These are phyloP conservation scores for Claviceps sp. DNA, from an alignment of 2,329 filamentous ascomycete genomes.

Conservation along the genomic window DNA sequence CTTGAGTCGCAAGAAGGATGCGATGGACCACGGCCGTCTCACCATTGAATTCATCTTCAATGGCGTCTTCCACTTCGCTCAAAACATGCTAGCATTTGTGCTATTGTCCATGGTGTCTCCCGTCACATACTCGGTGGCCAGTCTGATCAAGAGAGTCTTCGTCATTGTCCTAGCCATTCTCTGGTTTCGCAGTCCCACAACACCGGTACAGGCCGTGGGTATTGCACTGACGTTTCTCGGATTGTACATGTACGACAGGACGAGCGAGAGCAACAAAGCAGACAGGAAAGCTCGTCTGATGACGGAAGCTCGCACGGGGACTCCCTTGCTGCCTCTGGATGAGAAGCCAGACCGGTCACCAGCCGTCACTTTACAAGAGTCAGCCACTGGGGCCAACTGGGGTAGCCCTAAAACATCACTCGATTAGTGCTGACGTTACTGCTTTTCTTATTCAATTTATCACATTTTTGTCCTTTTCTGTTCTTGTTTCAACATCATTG, in stretches of 20 bases:
- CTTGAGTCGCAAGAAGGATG: conserved; percentile 43
- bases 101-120: conserved; percentile 87
- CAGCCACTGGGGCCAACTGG: conserved; percentile 3
- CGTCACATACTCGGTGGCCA: conserved; percentile 93
- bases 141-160: conserved; percentile 91
- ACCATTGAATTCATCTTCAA: conserved; percentile 91
- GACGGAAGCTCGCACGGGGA: conserved; percentile 18
- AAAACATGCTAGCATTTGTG: conserved; percentile 90
- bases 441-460: neutral
- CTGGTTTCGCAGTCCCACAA: conserved; percentile 91
- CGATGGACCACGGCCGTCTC: conserved; percentile 61
- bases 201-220: conserved; percentile 65
- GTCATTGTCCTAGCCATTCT: conserved; percentile 90
- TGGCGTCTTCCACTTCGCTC: conserved; percentile 88
- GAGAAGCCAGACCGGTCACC: conserved; percentile 19
- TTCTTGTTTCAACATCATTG: neutral
- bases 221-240: conserved; percentile 84
- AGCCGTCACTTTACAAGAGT: conserved; percentile 1
- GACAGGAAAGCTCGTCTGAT: conserved; percentile 68
- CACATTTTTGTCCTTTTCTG: neutral
- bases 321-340: conserved; percentile 53
- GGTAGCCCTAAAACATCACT: conserved; percentile 45
- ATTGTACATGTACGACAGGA: conserved; percentile 90
- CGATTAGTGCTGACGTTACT: conserved; percentile 19
- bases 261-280: conserved; percentile 74